Percentiles rank a stretch among this genome's conserved stretches.
Evolutionary conservation across 108 stramenopile species (phyloP).

Genomic region (Fragilariopsis cylindrus): DNA sequence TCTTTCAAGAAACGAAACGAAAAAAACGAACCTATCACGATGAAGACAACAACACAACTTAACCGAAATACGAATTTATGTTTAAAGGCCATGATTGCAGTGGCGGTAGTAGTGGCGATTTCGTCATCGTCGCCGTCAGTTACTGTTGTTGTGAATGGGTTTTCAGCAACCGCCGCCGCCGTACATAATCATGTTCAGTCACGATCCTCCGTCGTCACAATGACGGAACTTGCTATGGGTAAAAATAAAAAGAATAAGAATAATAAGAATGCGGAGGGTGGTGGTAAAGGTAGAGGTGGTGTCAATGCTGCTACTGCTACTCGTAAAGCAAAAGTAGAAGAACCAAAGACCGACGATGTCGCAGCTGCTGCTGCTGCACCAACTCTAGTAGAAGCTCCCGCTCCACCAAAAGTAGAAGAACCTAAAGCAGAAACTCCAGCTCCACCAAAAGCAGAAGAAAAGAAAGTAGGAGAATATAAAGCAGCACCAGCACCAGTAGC

Average conservation of each 20-base stretch:
- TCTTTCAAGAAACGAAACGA: no score
- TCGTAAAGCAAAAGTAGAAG: not conserved
- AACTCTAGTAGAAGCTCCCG: not conserved
- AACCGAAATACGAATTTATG: no score
- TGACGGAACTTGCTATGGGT: constrained; percentile 1
- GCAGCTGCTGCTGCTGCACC: no score
- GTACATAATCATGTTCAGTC: not conserved
- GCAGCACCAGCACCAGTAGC: not conserved
- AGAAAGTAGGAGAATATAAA: not conserved
- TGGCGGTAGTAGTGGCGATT: no score
- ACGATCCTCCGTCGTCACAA: not conserved
- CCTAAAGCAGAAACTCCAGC: not conserved
- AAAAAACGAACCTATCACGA: no score
- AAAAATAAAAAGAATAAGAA: constrained; percentile 8
- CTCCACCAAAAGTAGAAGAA: not conserved
- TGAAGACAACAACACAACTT: no score
- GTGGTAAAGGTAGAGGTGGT: not conserved
- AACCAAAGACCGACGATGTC: not conserved
- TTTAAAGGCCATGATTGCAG: no score
- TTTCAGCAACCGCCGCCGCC: no score
- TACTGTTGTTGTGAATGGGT: no score
- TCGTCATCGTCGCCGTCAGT: no score
- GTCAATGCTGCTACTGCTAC: not conserved
- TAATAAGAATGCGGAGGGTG: not conserved
- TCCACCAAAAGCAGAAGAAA: not conserved